Base-by-base conservation (phyloP, 495 filamentous ascomycete genomes). In the Lasiosphaeria hispida region DNA sequence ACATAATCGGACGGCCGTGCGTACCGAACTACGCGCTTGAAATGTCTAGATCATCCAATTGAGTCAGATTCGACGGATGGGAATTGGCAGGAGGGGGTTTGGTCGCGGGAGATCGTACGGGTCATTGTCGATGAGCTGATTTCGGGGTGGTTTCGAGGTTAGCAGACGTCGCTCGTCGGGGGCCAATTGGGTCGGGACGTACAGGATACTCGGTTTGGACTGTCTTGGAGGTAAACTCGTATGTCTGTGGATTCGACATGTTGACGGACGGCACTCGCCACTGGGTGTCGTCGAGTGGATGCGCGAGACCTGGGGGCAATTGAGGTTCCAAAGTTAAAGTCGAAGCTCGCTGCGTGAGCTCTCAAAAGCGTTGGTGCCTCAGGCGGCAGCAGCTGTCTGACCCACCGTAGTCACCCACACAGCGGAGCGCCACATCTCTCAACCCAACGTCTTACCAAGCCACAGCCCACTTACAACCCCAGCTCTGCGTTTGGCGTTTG, bases 41-140 rank as follows among this genome's bases (percentile, higher is more conserved):
- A 84, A 73, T 98, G 93, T 62, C 95, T 97, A 53, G 10, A 14
- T 2, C 13, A 40, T 42, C 30, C 55, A 63, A 63, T 62, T 57
- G 56, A 30, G 63, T 71, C 50, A 70, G 64, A 63, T 15, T 48
- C 36, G 45, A 11, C 14, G 23, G 34, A 18, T 19, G 5, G 23
- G 19, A 50, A 37, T 51, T 30, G 39, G 40, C 9, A 18, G 17
- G n/a, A n/a, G 36, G 33, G 55, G 55, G 40, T 10, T 44, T 34
- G 1, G 33, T 44, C n/a, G 30, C 38, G 50, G 58, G 43, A 43
- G 30, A 62, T 74, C 87, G 72, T 90, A 97, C 93, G 93, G 93
- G 76, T 97, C 93, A 77, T 85, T 92, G 78, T 97, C 93, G 72
- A 97, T 97, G 76, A 96, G 87, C 93, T 97, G 67, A 65, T 59